Evolutionary conservation across 2,329 filamentous ascomycete species (phyloP), one percentile per base, ranked within the genome.

Genomic region (Penicillium sp.): DNA sequence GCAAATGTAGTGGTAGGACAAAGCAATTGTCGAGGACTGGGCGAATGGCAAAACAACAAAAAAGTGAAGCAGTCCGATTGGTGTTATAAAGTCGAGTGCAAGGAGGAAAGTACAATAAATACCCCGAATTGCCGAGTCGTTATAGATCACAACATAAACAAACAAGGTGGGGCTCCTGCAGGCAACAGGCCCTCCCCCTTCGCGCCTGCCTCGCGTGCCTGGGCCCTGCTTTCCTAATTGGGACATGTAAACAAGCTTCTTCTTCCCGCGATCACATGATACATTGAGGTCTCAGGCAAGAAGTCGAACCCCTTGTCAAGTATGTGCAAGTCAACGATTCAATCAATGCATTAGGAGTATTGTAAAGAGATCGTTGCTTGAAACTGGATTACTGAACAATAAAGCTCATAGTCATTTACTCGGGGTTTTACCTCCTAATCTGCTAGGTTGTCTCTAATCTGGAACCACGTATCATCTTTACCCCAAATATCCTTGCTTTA

Each of bases 121-220:
- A 26, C 51, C 24, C 19, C 8, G n/a, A n/a, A 53, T 1, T 37
- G 15, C 10, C 22, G 12, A 54, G 19, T 28, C n/a, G 45, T 49
- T 67, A 68, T 69, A 67, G 33, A 65, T 70, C 68, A 68, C 64
- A 70, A 66, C 63, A 60, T 70, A 70, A 70, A 70, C 66, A 70
- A 70, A 70, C 68, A 66, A 56, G 42, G 65, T 70, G 68, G 67
- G 68, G 58, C 67, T 38, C 30, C 35, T 51, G 57, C 51, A 67
- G 66, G 64, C 63, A 68, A 54, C 65, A 68, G 56, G 59, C n/a
- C n/a, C n/a, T n/a, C 61, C 24, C 42, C 42, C 63, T 45, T 56
- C 58, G 62, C 65, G 68, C 63, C 53, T 55, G 19, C 24, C 22
- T 42, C 53, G 37, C 22, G 67, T 63, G 53, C 55, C 55, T 40